phyloP scores from a whole-genome alignment of 1,139 yeast genomes.

The Debaryomyces robertsiae region DNA sequence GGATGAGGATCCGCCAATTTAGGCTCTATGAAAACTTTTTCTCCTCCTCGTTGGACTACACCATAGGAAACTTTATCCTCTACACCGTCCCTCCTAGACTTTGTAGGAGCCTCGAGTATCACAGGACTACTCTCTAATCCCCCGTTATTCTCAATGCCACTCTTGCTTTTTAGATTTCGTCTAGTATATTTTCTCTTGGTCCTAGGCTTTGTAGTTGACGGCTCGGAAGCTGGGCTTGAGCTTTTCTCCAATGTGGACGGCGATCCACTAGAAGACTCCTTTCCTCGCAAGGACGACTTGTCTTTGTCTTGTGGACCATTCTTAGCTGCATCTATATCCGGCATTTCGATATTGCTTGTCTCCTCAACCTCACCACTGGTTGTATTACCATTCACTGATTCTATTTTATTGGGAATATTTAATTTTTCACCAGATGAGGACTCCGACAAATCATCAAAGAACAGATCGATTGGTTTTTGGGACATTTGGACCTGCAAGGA shows the following conservation, averaged over 20 bases:
- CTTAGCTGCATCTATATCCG: conserved; percentile 7
- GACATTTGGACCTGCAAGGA: conserved; percentile 6
- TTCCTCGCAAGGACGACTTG: background rate
- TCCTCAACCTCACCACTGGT: conserved; percentile 1
- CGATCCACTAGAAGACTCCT: background rate
- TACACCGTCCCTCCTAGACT: background rate
- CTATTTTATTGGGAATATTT: background rate
- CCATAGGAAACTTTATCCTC: conserved; percentile 8
- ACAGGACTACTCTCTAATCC: conserved; percentile 16
- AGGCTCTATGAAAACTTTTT: conserved; percentile 55
- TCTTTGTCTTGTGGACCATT: background rate
- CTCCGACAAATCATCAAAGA: conserved; percentile 6
- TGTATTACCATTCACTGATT: conserved; percentile 2
- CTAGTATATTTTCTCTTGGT: conserved; percentile 10
- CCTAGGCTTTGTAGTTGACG: background rate
- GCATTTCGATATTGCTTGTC: conserved; percentile 3
- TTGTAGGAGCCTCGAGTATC: conserved; percentile 11
- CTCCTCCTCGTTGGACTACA: conserved; percentile 17
- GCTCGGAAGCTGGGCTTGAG: conserved; percentile 2
- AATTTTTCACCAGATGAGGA: conserved; percentile 5
- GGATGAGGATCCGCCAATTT: conserved; percentile 53
- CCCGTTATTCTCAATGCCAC: conserved; percentile 1
- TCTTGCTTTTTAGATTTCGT: conserved; percentile 4
- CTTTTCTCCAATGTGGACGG: conserved; percentile 1
- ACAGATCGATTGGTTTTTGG: conserved; percentile 8